Base-by-base conservation (phyloP, 2,329 filamentous ascomycete species). In the Claviceps africana region DNA sequence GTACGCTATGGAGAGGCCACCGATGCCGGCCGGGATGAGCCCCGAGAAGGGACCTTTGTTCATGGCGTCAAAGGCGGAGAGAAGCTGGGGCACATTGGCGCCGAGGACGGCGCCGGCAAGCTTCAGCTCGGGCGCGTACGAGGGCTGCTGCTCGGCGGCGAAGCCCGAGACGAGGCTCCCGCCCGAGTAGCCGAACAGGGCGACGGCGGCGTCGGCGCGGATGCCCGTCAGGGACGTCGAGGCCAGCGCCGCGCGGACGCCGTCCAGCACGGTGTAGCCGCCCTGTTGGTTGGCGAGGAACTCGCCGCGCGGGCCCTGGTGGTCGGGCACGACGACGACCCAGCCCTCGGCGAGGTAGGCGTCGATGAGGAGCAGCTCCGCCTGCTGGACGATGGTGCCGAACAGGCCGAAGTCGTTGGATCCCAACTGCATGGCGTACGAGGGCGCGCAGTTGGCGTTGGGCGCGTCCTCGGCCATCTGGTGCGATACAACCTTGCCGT, bases 291-390 rank as follows among this genome's bases (percentile, higher is more conserved):
- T 70, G 3, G 68, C 67, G 1, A 66, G 59, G 55, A 70, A 77
- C 1, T 70, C 65, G 1, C 69, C 72, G 10, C 62, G 58, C 2
- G 70, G 69, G 0, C 72, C 72, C 50, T 73, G 66, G 50, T 67
- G 71, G 55, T 78, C 75, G 0, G 75, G 72, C 64, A 72, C 58
- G 17, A 67, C 70, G n/a, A 78, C 70, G n/a, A 71, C 62, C 72
- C 72, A 77, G 7, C 74, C 73, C 56, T 65, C 53, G 5, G 61
- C 62, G 2, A 78, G 67, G 2, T 55, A 57, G 1, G 52, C 49
- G n/a, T 61, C 55, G 2, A 61, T 54, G 8, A 63, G 46, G 9
- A 63, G 47, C 0, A 61, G 40, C 55, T 62, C 58, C 7, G 50
- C 10, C 44, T 61, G 53, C 7, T 54, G 59, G 1, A 53, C 58